Base-by-base conservation (phyloP, 2,329 filamentous ascomycete genomes). In the Fusarium goolgardi region DNA sequence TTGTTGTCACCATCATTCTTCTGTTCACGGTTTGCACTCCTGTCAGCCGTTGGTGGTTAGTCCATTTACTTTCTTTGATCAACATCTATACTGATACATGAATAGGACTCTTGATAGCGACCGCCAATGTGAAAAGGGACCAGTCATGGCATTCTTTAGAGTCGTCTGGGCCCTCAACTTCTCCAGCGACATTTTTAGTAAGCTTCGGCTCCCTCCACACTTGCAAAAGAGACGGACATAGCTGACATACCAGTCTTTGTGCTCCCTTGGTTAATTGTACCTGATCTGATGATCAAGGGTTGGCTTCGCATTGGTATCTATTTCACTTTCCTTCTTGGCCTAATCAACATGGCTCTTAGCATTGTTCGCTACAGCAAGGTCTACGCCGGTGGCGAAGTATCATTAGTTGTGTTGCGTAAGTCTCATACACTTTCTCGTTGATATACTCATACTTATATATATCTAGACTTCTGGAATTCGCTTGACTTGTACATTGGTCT, bases 111-210 rank as follows among this genome's bases (percentile, higher is more conserved):
- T 57, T 20, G 39, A 57, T 18, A 2, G 5, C 9, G 20, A 37
- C 0, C 16, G 9, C 0, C 13, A 11, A n/a, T 65, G 51, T 2
- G 3, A n/a, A 0, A 6, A 0, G 3, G 15, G 35, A 16, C 29
- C 43, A 18, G 41, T 25, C 1, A 6, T 20, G n/a, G 31, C 12
- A 7, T 60, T 32, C 10, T 46, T 40, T 1, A 67, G 37, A 34
- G 32, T 20, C 2, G n/a, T 53, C 0, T 70, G 67, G 67, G 59
- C 39, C 4, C 32, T 70, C 1, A 62, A 70, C 13, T 70, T 70
- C 12, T 21, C 59, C 15, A 52, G 63, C 3, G 66, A 70, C 8
- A 15, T 70, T 1, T 41, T 70, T 0, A 52, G 67, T 70, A 31
- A 35, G 40, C 7, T 2, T 1, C 11, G 7, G 12, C 9, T 16